phyloP scores from a whole-genome alignment of 2,329 filamentous ascomycete species.

The Aspergillus unguis region DNA sequence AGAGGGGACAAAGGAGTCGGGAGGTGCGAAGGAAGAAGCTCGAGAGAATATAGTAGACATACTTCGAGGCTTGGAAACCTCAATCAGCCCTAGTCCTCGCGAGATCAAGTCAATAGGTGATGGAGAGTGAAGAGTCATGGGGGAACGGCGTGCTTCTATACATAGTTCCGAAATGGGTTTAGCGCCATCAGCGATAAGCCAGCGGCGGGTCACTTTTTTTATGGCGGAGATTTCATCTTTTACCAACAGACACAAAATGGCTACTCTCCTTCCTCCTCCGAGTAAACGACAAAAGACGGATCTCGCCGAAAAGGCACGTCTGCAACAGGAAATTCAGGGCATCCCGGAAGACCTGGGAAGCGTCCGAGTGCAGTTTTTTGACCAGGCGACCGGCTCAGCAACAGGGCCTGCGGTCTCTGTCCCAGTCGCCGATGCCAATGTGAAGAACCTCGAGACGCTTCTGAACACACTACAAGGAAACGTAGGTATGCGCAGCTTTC shows the following conservation, averaged over 20 bases:
- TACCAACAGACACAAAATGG: conserved; percentile 53
- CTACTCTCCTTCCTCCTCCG: conserved; percentile 76
- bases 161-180: conserved; percentile 19
- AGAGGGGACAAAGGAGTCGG: conserved; percentile 21
- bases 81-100: not conserved
- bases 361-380: conserved; percentile 82
- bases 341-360: conserved; percentile 69
- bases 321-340: conserved; percentile 70
- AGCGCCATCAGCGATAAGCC: conserved; percentile 21
- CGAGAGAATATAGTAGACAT: conserved; percentile 8
- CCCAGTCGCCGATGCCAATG: conserved; percentile 76
- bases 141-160: conserved; percentile 3
- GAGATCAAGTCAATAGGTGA: not conserved
- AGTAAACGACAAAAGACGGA: conserved; percentile 84
- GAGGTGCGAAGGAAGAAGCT: conserved; percentile 5
- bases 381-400: conserved; percentile 67
- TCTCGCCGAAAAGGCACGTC: conserved; percentile 64
- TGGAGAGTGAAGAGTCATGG: not conserved
- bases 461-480: conserved; percentile 79
- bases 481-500: conserved; percentile 46
- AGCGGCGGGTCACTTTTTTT: conserved; percentile 15
- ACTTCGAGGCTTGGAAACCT: not conserved
- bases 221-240: conserved; percentile 10
- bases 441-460: conserved; percentile 84
- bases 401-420: conserved; percentile 71